Percentiles rank a stretch among this genome's conserved stretches.
These are phyloP conservation scores for Plasmodium billcollinsi DNA, from an alignment of 169 alveolate genomes.

Conservation along the genomic window DNA sequence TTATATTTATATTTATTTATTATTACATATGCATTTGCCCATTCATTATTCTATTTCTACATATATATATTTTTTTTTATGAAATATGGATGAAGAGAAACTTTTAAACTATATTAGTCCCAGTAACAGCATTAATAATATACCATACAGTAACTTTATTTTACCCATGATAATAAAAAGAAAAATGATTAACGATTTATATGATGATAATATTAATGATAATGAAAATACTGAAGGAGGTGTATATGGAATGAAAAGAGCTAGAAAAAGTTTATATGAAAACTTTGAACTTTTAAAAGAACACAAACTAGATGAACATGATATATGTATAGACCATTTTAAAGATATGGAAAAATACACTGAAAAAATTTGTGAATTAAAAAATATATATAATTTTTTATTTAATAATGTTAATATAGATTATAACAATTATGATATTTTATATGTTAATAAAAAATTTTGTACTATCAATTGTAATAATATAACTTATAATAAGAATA, in stretches of 20 bases:
- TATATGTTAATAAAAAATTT: constrained; percentile 52
- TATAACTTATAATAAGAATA: neutral
- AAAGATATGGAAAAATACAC: constrained; percentile 71
- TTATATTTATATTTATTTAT: neutral
- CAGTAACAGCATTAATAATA: constrained; percentile 28
- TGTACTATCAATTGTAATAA: constrained; percentile 48
- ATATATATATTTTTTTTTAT: neutral
- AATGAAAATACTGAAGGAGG: neutral
- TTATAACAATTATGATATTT: constrained; percentile 36
- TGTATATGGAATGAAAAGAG: constrained; percentile 15
- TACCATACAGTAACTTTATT: constrained; percentile 44
- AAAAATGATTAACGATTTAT: neutral
- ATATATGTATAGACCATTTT: constrained; percentile 75
- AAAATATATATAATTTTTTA: constrained; percentile 35
- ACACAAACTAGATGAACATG: constrained; percentile 50
- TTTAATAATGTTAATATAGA: constrained; percentile 29
- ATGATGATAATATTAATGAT: constrained; percentile 5
- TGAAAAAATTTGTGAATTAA: constrained; percentile 44
- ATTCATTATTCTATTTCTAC: neutral
- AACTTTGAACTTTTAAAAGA: constrained; percentile 44
- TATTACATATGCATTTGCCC: neutral
- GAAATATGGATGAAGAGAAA: constrained; percentile 27
- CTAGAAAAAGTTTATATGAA: constrained; percentile 7
- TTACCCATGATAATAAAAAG: neutral
- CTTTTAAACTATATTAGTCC: constrained; percentile 4